Percentiles rank a stretch among this genome's conserved stretches.
These are phyloP conservation scores for Luzula sylvatica DNA, from an alignment of 176 grass and related monocot species.

Conservation along the genomic window DNA sequence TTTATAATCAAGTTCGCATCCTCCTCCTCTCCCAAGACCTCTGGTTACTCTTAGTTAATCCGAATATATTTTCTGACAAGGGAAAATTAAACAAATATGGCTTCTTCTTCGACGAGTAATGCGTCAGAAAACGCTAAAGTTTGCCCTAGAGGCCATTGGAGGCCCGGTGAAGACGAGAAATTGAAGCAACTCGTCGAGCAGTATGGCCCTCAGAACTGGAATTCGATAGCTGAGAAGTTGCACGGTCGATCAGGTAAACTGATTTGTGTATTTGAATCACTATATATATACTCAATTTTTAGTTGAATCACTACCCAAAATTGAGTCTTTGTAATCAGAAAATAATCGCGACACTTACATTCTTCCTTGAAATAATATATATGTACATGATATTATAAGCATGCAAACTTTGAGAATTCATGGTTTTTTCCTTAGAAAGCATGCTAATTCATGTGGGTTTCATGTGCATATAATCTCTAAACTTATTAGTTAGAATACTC, in stretches of 20 bases:
- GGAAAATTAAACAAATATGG: no score
- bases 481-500: no score
- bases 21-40: not conserved
- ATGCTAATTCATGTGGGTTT: no score
- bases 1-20: conserved; percentile 11
- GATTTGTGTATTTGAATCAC: not conserved
- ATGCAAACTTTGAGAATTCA: no score
- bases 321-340: no score
- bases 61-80: not conserved
- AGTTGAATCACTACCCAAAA: no score
- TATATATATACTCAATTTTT: no score
- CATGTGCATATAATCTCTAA: no score
- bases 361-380: no score
- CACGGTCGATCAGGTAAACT: conserved; percentile 81
- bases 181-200: conserved; percentile 61
- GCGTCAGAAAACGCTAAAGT: conserved; percentile 43
- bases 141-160: conserved; percentile 79
- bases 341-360: no score
- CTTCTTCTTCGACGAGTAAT: conserved; percentile 42
- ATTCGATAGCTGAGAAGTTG: conserved; percentile 88
- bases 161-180: conserved; percentile 76
- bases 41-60: not conserved
- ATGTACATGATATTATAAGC: no score
- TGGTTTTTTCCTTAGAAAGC: no score
- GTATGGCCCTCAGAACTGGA: conserved; percentile 92